Base-by-base conservation (phyloP, 2,329 filamentous ascomycete genomes). In the Pleoardoris graminearum region DNA sequence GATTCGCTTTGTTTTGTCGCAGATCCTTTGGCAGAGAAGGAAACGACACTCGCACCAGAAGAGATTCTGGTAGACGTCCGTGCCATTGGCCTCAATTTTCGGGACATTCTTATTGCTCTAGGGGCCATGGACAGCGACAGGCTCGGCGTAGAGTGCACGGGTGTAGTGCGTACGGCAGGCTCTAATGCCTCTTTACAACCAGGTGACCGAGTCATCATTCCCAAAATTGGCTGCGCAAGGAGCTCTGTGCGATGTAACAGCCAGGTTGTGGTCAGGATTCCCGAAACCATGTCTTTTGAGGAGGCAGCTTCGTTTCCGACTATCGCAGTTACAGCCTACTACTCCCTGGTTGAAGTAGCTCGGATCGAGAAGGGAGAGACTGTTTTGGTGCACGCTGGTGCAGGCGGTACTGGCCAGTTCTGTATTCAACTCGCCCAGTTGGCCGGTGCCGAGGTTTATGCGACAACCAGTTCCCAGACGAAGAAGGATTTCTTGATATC, bases 321-420 rank as follows among this genome's bases (percentile, higher is more conserved):
- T 17, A 36, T 36, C 16, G 33, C 33, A 36, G 16, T 16, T 8
- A 36, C 33, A 17, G 33, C 33, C 17, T 36, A 36, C 16, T 36
- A 36, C 8, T 36, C 33, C 4, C 33, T 36, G 8, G 33, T 36
- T 4, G 33, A 36, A 7, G 42, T 59, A 11, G 61, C 54, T 3
- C 57, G 61, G 12, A 48, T 73, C 8, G 32, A 46, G 4, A 44
- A 48, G 17, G 70, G 68, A 10, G 61, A 74, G 45, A 64, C 49
- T 2, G 37, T 65, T 11, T 41, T 67, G 6, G 56, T 67, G 16
- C 60, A 65, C 27, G 36, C 53, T 2, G 64, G 58, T 3, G 46
- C 58, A 48, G 52, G 59, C 19, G 54, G 53, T 10, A 41, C 60
- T 3, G 61, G 61, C 4, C 54, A 60, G 39, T 53, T 53, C 12